Base-by-base conservation (phyloP, 805 yeast species). In the Wickerhamomyces hampshirensis region DNA sequence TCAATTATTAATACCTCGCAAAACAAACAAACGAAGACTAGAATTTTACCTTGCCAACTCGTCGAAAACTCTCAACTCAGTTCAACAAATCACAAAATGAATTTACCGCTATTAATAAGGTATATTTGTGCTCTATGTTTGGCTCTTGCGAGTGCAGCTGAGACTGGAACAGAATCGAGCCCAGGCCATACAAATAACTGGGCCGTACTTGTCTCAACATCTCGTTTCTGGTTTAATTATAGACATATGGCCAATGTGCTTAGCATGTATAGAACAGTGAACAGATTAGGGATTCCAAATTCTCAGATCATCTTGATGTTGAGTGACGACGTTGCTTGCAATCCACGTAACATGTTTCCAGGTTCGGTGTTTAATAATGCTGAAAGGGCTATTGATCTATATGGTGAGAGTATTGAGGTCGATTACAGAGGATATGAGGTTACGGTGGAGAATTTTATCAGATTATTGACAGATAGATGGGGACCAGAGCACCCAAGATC, bases 391-490 rank as follows among this genome's bases (percentile, higher is more conserved):
- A 71, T 93, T 31, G 99, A 93, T 58, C 68, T 93, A 30, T 93
- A 93, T 56, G 98, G 98, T 30, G 96, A 86, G 47, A 80, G 80
- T 53, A 84, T 93, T 27, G 98, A 93, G 59, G 98, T 93, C 11
- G 99, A 93, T 60, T 93, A 88, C 59, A 68, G 97, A 44, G 99
- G 99, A 1, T 93, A 93, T 56, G 98, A 93, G 50, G 99, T 93
- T 17, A 93, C 98, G 0, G 99, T 93, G 16, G 98, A 93, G 59
- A 91, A 88, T 59, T 91, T 93, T 50, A 78, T 93, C n/a, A 69
- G 98, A 43, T 65, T 93, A 39, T 63, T 93, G 46, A 93, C 98
- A 0, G 98, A 93, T 57, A 75, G 98, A 47, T 93, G 98, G 96
- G 88, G 88, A 30, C 84, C 80, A 26, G 89, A 86, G 37, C 96